phyloP scores from a whole-genome alignment of 148 eudicot species.

The Nepenthes gracilis region DNA sequence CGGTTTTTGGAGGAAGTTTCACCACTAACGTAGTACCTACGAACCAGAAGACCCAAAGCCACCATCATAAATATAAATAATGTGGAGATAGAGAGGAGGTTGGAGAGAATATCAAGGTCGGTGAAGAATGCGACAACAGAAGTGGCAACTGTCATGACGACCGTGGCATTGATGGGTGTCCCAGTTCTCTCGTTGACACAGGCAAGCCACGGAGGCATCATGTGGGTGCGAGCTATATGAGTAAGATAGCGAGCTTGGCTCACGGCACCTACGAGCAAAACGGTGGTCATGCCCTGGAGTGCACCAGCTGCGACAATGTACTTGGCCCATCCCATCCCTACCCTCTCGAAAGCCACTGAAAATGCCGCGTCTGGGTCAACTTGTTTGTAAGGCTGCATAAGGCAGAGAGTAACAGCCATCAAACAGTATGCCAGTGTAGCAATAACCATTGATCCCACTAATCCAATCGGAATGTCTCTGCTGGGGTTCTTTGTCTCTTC shows the following conservation, averaged over 20 bases:
- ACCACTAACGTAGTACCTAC: constrained; percentile 37
- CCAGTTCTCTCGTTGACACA: constrained; percentile 25
- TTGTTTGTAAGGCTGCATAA: constrained; percentile 32
- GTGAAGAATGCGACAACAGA: constrained; percentile 38
- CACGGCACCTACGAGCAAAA: constrained; percentile 22
- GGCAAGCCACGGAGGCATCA: constrained; percentile 42
- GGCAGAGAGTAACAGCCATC: constrained; percentile 29
- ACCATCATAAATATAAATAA: constrained; percentile 39
- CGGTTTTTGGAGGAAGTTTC: constrained; percentile 27
- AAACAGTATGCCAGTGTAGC: constrained; percentile 21
- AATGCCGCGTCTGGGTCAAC: constrained; percentile 35
- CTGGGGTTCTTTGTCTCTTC: constrained; percentile 55
- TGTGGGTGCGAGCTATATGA: constrained; percentile 48
- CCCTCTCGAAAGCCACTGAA: constrained; percentile 36
- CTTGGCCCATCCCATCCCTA: constrained; percentile 45
- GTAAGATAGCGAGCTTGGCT: constrained; percentile 49
- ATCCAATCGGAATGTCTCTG: constrained; percentile 42
- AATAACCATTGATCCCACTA: constrained; percentile 33
- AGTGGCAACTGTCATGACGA: constrained; percentile 25
- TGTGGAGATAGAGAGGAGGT: constrained; percentile 51
- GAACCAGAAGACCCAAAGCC: constrained; percentile 34
- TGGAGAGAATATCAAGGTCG: constrained; percentile 24
- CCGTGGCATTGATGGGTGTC: constrained; percentile 42
- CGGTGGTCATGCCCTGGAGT: constrained; percentile 48
- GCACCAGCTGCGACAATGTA: constrained; percentile 40